Base-by-base conservation (phyloP, 2,329 filamentous ascomycete species). In the Fusarium udum region DNA sequence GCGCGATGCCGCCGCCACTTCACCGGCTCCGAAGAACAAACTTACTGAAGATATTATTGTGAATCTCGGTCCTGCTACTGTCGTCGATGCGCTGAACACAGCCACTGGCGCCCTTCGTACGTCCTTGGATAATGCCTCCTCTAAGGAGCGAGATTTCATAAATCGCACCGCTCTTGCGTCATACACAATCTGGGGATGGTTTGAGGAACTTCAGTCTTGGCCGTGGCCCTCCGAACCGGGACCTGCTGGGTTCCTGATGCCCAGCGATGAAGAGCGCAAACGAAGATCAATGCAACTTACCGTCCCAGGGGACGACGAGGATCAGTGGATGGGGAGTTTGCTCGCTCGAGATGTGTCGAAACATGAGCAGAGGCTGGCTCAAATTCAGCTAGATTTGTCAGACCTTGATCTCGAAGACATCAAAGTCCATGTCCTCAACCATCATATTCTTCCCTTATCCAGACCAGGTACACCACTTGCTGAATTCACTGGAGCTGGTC, bases 351-450 rank as follows among this genome's bases (percentile, higher is more conserved):
- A 92, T 42, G 90, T 97, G 4, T 82, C 87, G 52, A 84, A 84
- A 56, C 95, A 96, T 80, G 93, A 96, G 77, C 84, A 82, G 64
- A 90, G 95, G 43, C 86, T 97, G 18, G 91, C 93, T 60, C 89
- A 93, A 72, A 97, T 98, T 66, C 87, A 85, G 20, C 85, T 87
- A 49, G 90, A 91, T 64, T 85, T 96, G 84, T 89, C 93, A 63
- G 87, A 89, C 43, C 84, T 96, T 58, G 89, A 93, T 61, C 85
- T 97, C 43, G 93, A 98, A 78, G 94, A 97, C 72, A 91, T 99
- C 79, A 98, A 99, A 84, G 90, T 89, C 49, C 93, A 95, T 78
- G 93, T 98, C 74, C 85, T 98, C 71, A 91, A 92, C 81, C 93
- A 93, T 77, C 93, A 97, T 84, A 91, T 92, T 79, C 84, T 91